Evolutionary conservation across 495 filamentous ascomycete species (phyloP), one percentile per base, ranked within the genome.

Genomic region (Letharia lupina): DNA sequence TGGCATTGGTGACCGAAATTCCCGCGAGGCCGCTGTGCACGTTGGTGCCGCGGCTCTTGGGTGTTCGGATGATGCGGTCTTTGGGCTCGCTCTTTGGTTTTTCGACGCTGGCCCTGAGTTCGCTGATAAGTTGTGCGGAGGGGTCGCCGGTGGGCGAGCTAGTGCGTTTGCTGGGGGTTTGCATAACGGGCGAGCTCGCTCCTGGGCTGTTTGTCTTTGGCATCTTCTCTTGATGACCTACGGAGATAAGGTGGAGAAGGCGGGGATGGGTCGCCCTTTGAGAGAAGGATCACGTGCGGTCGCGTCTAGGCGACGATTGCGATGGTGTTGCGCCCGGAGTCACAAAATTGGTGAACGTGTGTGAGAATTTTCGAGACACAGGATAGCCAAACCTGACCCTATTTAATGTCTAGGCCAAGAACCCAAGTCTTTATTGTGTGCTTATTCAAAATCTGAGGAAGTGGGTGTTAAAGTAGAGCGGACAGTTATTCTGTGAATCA

Each of bases 21-120:
- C 63, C 63, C 4, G 48, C 62, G 40, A 54, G 28, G 28, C 50
- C 33, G 31, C 63, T 65, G 33, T 65, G 63, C 20, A 65, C 63
- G 31, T 65, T 65, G 39, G 63, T 65, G 9, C 63, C 63, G 28
- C 28, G 35, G 18, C 57, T 65, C 41, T 56, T 65, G 33, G 54
- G 37, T 12, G 54, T 57, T 37, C 54, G 54, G 16, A 57, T 57
- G 16, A 57, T 37, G 15, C 54, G 33, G 1, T 57, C 16, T 37
- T 57, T 57, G 33, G 54, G 54, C 33, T 37, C 15, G 20, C 12
- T 57, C 54, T 57, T 57, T 20, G 54, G 54, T 57, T 57, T 57
- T 20, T 57, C 54, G 33, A 57, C 10, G 33, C 54, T 57, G 54
- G 54, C 33, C 20, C 37, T 20, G 1, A 57, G 54, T 23, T 57